Base-by-base conservation (phyloP, 1,139 yeast species). In the Spencermartinsiella ligniputridi region DNA sequence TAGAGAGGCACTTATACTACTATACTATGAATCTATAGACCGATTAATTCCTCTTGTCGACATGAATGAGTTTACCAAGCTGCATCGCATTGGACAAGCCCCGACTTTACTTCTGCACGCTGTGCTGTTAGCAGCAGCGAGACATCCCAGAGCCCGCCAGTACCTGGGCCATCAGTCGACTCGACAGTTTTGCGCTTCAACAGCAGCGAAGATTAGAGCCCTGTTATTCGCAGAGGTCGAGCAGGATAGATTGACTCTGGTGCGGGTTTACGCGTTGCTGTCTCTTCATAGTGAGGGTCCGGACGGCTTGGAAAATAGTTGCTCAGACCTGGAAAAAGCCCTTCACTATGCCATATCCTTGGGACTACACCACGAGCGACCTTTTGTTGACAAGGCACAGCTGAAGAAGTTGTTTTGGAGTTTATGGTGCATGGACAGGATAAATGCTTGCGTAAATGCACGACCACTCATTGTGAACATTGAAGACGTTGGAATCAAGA, bases 151-250 rank as follows among this genome's bases (percentile, higher is more conserved):
- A 41, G 72, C 72, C 1, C 58, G 54, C 29, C 60, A 60, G 15
- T 61, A 61, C 25, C 49, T 69, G 8, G 61, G 59, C 35, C 52
- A 54, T 33, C 62, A 62, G 49, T 54, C 60, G 9, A 62, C 58
- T n/a, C 56, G 68, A 13, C 63, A 62, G 38, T 64, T 64, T 50
- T 64, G 67, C 36, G 54, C 62, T 9, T 44, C 55, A 11, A 62
- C 66, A 1, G 62, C 64, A 5, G 58, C 56, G 19, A 70, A 70
- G 47, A 66, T 68, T 30, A 54, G 72, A 16, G 75, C 72, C 15
- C 55, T 71, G 16, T 53, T 71, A 42, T 70, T 65, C 29, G 70
- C 71, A n/a, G 64, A 70, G 36, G 71, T 71, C 13, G 74, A 70
- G 45, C 67, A 65, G 33, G 74, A 70, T 40, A 58, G 71, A 39